Conservation (phyloP, 495 filamentous ascomycete genomes). For the Aspergillus leporis region DNA sequence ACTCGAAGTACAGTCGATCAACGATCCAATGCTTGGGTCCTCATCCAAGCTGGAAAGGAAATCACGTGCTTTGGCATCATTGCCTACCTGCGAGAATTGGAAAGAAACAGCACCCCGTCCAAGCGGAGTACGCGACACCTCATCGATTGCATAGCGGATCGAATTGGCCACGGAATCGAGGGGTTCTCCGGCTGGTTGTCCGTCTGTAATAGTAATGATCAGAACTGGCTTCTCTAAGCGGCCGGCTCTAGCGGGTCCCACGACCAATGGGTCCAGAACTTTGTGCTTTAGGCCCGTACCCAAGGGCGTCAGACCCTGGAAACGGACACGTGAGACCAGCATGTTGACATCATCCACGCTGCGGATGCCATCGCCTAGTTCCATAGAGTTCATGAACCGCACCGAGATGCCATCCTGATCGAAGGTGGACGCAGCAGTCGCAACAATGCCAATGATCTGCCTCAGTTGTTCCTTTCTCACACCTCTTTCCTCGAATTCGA, state of each 20-base stretch:
- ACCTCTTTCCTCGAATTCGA: slow-evolving; percentile 66
- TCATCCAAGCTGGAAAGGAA: slow-evolving; percentile 64
- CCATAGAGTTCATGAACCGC: slow-evolving; percentile 67
- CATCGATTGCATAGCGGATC: slow-evolving; percentile 48
- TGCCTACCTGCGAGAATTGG: slow-evolving; percentile 76
- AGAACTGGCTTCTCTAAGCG: slow-evolving; percentile 64
- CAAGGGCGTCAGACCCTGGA: slow-evolving; percentile 68
- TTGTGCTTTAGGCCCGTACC: slow-evolving; percentile 62
- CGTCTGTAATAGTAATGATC: slow-evolving; percentile 72
- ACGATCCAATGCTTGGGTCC: slow-evolving; percentile 58
- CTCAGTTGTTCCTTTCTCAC: slow-evolving; percentile 65
- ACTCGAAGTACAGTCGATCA: slow-evolving; percentile 77
- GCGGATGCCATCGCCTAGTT: slow-evolving; percentile 54
- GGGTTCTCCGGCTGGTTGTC: slow-evolving; percentile 59
- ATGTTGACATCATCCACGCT: slow-evolving; percentile 58
- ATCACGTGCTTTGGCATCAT: slow-evolving; percentile 62
- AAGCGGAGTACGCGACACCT: slow-evolving; percentile 47
- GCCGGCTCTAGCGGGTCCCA: slow-evolving; percentile 48
- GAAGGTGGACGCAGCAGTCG: slow-evolving; percentile 66
- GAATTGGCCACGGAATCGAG: slow-evolving; percentile 50
- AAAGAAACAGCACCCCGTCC: slow-evolving; percentile 59
- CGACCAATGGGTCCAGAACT: slow-evolving; percentile 61
- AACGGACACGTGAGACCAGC: slow-evolving; percentile 58
- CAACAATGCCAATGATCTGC: slow-evolving; percentile 61
- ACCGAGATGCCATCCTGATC: slow-evolving; percentile 69